Evolutionary conservation across 805 yeast species (phyloP).

Genomic region (Metschnikowia sp.): DNA sequence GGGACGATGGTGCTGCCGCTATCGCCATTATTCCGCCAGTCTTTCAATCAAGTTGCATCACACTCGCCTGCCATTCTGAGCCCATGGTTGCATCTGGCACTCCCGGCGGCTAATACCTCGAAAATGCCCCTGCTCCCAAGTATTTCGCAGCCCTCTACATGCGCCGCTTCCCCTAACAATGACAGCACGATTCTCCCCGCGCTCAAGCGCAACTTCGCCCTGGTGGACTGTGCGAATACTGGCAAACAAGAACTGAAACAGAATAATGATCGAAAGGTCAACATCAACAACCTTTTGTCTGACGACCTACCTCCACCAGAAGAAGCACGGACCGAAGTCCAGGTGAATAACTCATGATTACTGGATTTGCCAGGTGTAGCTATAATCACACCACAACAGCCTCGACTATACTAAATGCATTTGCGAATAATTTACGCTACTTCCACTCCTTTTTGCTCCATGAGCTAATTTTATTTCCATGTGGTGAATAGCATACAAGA

Average conservation of each 20-base stretch:
- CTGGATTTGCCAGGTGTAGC: no score
- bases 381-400: no score
- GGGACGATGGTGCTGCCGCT: slow-evolving; percentile 33
- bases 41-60: slow-evolving; percentile 23
- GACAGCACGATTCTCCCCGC: background rate
- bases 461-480: no score
- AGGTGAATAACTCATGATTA: slow-evolving; percentile 1
- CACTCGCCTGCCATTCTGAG: slow-evolving; percentile 1
- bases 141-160: background rate
- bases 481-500: no score
- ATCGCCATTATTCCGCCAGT: slow-evolving; percentile 39
- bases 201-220: background rate
- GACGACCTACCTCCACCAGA: slow-evolving; percentile 2
- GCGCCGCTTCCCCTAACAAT: background rate
- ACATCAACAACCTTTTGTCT: slow-evolving; percentile 4
- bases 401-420: no score
- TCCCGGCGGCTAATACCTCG: background rate
- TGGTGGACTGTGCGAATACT: background rate
- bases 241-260: background rate
- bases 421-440: no score
- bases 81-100: slow-evolving; percentile 3
- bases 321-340: background rate
- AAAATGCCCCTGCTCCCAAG: background rate
- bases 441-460: no score
- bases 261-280: background rate